Base-by-base conservation (phyloP, 352 stramenopile genomes). In the Pythium graminicola region DNA sequence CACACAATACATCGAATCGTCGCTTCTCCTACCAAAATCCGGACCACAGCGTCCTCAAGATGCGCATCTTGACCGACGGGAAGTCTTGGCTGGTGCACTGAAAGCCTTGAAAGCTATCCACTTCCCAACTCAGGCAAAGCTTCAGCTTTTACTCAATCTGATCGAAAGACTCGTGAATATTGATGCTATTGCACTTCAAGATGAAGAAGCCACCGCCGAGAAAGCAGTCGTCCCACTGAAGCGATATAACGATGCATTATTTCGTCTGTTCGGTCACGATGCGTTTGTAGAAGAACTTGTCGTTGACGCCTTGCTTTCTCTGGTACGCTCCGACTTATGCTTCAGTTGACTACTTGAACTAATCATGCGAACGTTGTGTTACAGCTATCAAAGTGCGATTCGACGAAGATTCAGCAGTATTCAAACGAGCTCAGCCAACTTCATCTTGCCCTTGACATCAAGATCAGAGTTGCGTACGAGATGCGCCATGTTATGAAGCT, bases 401-500 rank as follows among this genome's bases (percentile, higher is more conserved):
- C 79, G 42, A 85, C 84, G 46, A 75, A 62, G 0, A 65, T 86
- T 29, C 76, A 81, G 48, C 62, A 69, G 0, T 75, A 83, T 57
- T 78, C 70, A 3, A 65, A 46, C 11, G 28, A 57, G 17, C 31
- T 91, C 62, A 69, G 74, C 26, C 65, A 73, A 20, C 69, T 93
- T 17, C 76, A 90, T 27, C 53, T 70, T 40, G 68, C 74, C n/a
- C 65, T 91, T 3, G 71, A 78, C 35, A 67, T 69, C 29, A 89
- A 89, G 47, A 83, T 93, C 10, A 64, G 68, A 14, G 66, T 82
- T 29, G 82, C 76, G 2, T 85, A 91, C 50, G 69, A 87, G 51
- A 87, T 93, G 76, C 69, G 69, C 32, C 76, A 90, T 46, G 68
- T 89, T 32, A 64, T 89, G 27, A 57, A 72, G 14, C 70, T 89